Evolutionary conservation across 2,329 filamentous ascomycete species (phyloP).

Genomic region (Onygena corvina): DNA sequence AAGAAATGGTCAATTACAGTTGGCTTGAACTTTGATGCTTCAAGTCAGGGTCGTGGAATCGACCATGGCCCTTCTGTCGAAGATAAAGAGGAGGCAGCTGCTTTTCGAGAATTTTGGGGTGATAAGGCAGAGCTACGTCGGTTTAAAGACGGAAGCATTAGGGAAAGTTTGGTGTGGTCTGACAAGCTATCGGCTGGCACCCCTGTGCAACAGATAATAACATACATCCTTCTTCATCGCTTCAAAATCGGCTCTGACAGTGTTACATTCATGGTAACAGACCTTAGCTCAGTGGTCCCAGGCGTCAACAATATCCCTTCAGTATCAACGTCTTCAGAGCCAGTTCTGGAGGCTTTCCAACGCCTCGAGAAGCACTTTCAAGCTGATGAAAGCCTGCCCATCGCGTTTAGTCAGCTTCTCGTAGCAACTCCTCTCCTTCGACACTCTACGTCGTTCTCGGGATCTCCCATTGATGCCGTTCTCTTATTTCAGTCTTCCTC

Average conservation of each 20-base stretch:
- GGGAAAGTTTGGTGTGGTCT: constrained; percentile 82
- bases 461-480: constrained; percentile 58
- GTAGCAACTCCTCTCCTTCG: constrained; percentile 61
- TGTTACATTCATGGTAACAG: constrained; percentile 42
- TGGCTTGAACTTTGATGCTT: constrained; percentile 59
- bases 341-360: constrained; percentile 57
- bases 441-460: constrained; percentile 45
- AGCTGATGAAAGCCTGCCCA: constrained; percentile 65
- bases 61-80: constrained; percentile 83
- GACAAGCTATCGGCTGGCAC: constrained; percentile 47
- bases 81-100: constrained; percentile 65
- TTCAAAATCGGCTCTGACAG: constrained; percentile 45
- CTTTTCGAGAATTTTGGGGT: constrained; percentile 88
- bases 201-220: constrained; percentile 68
- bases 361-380: constrained; percentile 66
- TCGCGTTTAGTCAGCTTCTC: constrained; percentile 72
- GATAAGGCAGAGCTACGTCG: constrained; percentile 83
- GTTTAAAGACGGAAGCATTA: constrained; percentile 89
- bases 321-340: constrained; percentile 31
- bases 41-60: constrained; percentile 60
- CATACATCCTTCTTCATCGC: constrained; percentile 58
- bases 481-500: constrained; percentile 88
- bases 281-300: constrained; percentile 33
- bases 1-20: constrained; percentile 40
- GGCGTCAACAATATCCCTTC: constrained; percentile 41